Evolutionary conservation across 306 rosid species (phyloP), one percentile per base, ranked within the genome.

Genomic region (Cucurbita maxima): DNA sequence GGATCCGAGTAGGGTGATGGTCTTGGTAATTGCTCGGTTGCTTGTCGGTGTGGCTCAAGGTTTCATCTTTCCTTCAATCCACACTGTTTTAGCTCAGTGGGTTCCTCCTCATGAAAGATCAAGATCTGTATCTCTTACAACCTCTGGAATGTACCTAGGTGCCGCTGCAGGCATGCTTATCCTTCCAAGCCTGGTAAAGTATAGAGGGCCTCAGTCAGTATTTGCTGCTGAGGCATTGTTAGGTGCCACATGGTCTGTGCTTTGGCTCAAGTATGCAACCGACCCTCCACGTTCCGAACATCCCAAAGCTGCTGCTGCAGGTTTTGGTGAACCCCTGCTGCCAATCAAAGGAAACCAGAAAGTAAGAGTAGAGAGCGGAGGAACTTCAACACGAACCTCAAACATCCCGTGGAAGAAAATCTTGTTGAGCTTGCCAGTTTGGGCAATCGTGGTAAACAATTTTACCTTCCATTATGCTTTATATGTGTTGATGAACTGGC

Each of bases 101-200:
- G 99, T 94, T 61, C 99, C 97, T 12, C 97, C 97, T 14, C 97
- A 94, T 62, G 99, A 94, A 70, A 80, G 97, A 80, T 94, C 97
- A 71, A 78, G 99, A 82, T 94, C 97, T 8, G 97, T 94, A 83
- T 94, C 99, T 45, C 89, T 91, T 12, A 91, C 97, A 0, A 94
- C 97, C 22, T 89, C 96, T 10, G 99, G 99, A 6, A 94, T 94
- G 99, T 91, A 94, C 75, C 81, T 94, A 0, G 99, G 99, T 41
- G 99, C 99, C 0, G 97, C 99, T 10, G 74, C 84, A 0, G 97
- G 97, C 38, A 95, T 95, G 99, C 89, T 95, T 37, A 48, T 86
- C 63, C 90, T 91, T 61, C 99, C 99, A 0, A 86, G 87, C 79
- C 74, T 95, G 1, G 99, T 94, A 13, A 94, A 94, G 72, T 86